These are phyloP conservation scores for Geranium incanum DNA, from an alignment of 441 rosid species.

Conservation along the genomic window DNA sequence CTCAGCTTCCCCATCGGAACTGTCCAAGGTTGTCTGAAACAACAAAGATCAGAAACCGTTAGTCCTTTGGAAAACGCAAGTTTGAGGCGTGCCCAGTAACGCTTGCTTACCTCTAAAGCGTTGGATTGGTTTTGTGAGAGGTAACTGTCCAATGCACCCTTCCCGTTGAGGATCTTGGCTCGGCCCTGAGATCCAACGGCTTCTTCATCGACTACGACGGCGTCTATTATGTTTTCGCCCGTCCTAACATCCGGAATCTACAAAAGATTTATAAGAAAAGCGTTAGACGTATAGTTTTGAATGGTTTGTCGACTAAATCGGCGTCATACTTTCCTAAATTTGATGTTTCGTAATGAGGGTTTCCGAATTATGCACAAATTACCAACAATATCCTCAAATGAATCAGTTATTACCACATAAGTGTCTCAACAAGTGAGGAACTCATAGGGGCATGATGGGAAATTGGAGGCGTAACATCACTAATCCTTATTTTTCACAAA, in stretches of 20 bases:
- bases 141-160: constrained; percentile 59
- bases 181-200: constrained; percentile 59
- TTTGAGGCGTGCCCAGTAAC: neutral
- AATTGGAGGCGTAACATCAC: no score
- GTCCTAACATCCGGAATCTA: constrained; percentile 82
- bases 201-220: constrained; percentile 74
- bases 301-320: no score
- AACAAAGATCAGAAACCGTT: neutral
- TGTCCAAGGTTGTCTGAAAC: constrained; percentile 46
- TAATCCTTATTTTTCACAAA: no score
- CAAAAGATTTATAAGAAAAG: constrained; percentile 8
- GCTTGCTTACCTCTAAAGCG: constrained; percentile 32
- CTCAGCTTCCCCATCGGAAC: constrained; percentile 54
- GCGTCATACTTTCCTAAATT: no score
- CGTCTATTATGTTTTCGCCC: constrained; percentile 68
- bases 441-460: no score
- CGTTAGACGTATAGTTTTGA: no score
- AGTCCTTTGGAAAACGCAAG: neutral
- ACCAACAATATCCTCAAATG: constrained; percentile 51
- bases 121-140: constrained; percentile 45
- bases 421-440: neutral
- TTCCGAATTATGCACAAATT: no score
- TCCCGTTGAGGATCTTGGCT: constrained; percentile 76
- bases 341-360: no score
- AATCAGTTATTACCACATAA: constrained; percentile 61